Evolutionary conservation across 2,329 filamentous ascomycete genomes (phyloP).

Genomic region (Incumbomyces lentus): DNA sequence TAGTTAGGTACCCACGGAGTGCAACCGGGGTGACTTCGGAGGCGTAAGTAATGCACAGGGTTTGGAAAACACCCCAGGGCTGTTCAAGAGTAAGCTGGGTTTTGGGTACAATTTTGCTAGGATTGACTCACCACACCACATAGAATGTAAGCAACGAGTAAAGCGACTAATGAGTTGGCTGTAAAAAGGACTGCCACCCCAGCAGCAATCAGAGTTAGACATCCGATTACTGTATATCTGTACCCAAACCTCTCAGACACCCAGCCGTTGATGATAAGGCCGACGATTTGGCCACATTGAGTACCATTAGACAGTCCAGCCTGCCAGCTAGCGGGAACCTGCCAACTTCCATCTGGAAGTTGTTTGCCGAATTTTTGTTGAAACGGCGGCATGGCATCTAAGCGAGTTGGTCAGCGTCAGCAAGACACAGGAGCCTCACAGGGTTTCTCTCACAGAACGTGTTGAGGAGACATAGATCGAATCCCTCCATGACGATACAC

Average conservation of each 20-base stretch:
- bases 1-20: slow-evolving; percentile 35
- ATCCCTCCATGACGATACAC: slow-evolving; percentile 84
- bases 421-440: slow-evolving; percentile 21
- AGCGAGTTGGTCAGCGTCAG: slow-evolving; percentile 31
- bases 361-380: slow-evolving; percentile 35
- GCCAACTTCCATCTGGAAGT: slow-evolving; percentile 28
- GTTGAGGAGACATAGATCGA: slow-evolving; percentile 70
- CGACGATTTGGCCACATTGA: slow-evolving; percentile 52
- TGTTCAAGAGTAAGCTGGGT: slow-evolving; percentile 24
- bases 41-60: slow-evolving; percentile 34
- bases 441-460: slow-evolving; percentile 47
- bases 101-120: not conserved
- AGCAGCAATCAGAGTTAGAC: slow-evolving; percentile 35
- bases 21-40: slow-evolving; percentile 38
- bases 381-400: slow-evolving; percentile 30
- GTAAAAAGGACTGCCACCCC: slow-evolving; percentile 44
- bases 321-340: slow-evolving; percentile 47
- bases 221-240: slow-evolving; percentile 40
- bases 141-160: slow-evolving; percentile 42
- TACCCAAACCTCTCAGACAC: slow-evolving; percentile 44
- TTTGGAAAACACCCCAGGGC: slow-evolving; percentile 41
- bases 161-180: slow-evolving; percentile 35
- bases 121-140: slow-evolving; percentile 23
- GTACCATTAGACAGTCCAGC: slow-evolving; percentile 44
- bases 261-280: slow-evolving; percentile 43